Evolutionary conservation across 495 filamentous ascomycete genomes (phyloP), one percentile per base, ranked within the genome.

Genomic region (Aspergillus baeticus): DNA sequence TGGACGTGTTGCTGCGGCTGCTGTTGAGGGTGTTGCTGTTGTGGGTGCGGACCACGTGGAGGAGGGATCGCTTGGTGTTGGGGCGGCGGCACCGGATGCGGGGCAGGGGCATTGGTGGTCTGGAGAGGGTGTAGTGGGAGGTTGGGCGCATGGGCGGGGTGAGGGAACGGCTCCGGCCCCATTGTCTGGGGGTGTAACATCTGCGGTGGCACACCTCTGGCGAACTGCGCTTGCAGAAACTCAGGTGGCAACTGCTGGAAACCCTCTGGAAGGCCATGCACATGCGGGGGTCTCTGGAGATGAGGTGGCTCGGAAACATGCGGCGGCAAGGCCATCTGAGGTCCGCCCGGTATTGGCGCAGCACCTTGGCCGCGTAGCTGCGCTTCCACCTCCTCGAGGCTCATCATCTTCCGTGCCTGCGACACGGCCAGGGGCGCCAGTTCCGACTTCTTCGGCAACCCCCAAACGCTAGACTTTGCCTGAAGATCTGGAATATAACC

Each of bases 321-420:
- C 21, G 69, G 67, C 11, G 65, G 62, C 13, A 71, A 62, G 10
- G 70, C 69, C 20, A 66, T 55, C 33, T 65, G 67, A 15, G 56
- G 52, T 41, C 77, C 73, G 64, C 64, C 65, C 17, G 76, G 75
- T 42, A 64, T 53, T 18, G 62, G 58, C 20, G 65, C 70, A 18
- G 53, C 20, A 51, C 79, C 70, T 62, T 91, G 88, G 11, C 84
- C 79, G 35, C 90, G 84, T 79, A 99, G 89, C 62, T 91, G 86
- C 33, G 94, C 95, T 75, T 99, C 94, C 14, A 99, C 94, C 71
- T 98, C 94, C 67, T 98, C 94, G 55, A 99, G 65, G 63, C 90
- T 97, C 87, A 99, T 84, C 79, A 98, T 89, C 75, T 91, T 96
- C 65, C 83, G 86, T n/a, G 77, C 63, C 42, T 75, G 69, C 14